Conservation (phyloP, 1,284 basidiomycete species). For the Trametes hirsuta region DNA sequence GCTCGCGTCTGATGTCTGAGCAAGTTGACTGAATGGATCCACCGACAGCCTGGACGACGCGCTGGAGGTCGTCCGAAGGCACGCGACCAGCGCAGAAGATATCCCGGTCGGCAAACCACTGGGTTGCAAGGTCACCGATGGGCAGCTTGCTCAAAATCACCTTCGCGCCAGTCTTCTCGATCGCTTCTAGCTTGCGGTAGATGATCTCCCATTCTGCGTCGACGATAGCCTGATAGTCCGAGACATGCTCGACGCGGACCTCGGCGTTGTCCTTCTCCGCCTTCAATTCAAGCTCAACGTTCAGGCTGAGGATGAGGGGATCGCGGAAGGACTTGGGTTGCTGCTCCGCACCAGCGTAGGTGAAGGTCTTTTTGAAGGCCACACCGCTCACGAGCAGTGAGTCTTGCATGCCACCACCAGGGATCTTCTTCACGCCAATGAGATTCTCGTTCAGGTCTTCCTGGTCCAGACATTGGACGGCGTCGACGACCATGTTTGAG, state of each 20-base stretch:
- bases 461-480: conserved; percentile 91
- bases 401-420: conserved; percentile 99
- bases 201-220: conserved; percentile 99
- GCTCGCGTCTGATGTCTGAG: conserved; percentile 88
- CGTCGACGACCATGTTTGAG: conserved; percentile 98
- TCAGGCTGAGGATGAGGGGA: conserved; percentile 92
- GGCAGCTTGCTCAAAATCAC: conserved; percentile 98
- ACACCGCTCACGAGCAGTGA: conserved; percentile 89
- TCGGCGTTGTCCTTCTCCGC: conserved; percentile 99
- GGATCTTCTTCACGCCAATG: conserved; percentile 98
- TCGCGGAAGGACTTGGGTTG: conserved; percentile 94
- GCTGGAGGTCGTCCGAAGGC: conserved; percentile 86
- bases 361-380: conserved; percentile 99
- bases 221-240: conserved; percentile 98
- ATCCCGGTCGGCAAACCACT: conserved; percentile 99
- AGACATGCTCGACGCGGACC: conserved; percentile 94
- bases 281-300: conserved; percentile 99
- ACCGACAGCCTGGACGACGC: conserved; percentile 96
- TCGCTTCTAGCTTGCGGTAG: conserved; percentile 95
- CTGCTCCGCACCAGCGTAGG: conserved; percentile 99
- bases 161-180: conserved; percentile 95
- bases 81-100: conserved; percentile 99
- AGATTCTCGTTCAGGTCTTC: conserved; percentile 94
- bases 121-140: conserved; percentile 98
- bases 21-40: conserved; percentile 96